Conservation (phyloP, 306 rosid genomes). For the Alnus rubra region DNA sequence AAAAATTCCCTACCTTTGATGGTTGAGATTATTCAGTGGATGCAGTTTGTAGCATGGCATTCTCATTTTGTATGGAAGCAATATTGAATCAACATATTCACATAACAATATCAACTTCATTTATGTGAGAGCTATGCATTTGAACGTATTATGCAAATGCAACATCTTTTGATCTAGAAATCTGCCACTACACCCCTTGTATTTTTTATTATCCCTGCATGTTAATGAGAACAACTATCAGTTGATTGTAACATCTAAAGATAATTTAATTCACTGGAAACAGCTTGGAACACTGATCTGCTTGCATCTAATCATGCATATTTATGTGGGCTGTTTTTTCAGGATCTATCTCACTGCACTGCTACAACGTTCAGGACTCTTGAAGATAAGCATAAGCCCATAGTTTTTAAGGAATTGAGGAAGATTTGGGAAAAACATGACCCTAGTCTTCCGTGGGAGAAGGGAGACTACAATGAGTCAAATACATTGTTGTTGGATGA, state of each 20-base stretch:
- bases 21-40: too few relatives aligned
- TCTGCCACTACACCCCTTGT: not conserved
- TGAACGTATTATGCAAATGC: not conserved
- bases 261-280: not conserved
- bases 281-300: not conserved
- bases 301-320: slow-evolving; percentile 6
- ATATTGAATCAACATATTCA: not conserved
- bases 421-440: slow-evolving; percentile 78
- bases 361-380: slow-evolving; percentile 53
- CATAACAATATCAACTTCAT: too few relatives aligned
- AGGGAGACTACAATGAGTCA: slow-evolving; percentile 62
- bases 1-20: too few relatives aligned
- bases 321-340: slow-evolving; percentile 15
- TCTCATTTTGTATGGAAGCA: not conserved
- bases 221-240: not conserved
- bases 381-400: slow-evolving; percentile 56
- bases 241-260: not conserved
- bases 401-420: slow-evolving; percentile 78
- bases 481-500: slow-evolving; percentile 83
- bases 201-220: not conserved
- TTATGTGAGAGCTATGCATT: too few relatives aligned
- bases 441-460: slow-evolving; percentile 76
- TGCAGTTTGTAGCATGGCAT: not conserved
- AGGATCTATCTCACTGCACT: slow-evolving; percentile 71
- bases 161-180: not conserved